Evolutionary conservation across 169 alveolate genomes (phyloP).

Genomic region (Plasmodium cynomolgi): DNA sequence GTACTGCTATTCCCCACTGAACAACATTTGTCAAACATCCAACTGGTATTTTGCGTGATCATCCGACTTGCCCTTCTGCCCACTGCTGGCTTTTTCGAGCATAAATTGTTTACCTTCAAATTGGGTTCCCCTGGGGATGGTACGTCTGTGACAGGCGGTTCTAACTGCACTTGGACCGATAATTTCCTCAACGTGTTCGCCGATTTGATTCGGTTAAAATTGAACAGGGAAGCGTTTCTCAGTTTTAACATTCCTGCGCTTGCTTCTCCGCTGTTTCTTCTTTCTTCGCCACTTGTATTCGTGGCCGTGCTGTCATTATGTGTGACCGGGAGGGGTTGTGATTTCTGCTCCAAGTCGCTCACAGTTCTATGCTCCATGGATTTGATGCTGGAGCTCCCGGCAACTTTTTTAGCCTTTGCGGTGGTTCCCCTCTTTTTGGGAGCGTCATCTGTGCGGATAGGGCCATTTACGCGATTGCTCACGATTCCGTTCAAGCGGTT

Average conservation of each 20-base stretch:
- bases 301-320: not conserved
- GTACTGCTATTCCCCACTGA: not conserved
- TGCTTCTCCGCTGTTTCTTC: conserved; percentile 21
- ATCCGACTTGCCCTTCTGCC: not conserved
- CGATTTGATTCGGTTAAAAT: conserved; percentile 20
- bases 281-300: not conserved
- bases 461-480: not conserved
- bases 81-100: not conserved
- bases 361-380: not conserved
- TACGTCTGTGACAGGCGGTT: conserved; percentile 15
- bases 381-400: not conserved
- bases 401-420: not conserved
- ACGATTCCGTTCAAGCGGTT: not conserved
- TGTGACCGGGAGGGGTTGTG: not conserved
- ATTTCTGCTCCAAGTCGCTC: not conserved
- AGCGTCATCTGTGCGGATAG: not conserved
- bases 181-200: conserved; percentile 30
- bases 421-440: conserved; percentile 11
- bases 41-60: conserved; percentile 22
- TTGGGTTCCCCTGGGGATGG: conserved; percentile 9
- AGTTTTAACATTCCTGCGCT: conserved; percentile 14
- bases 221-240: conserved; percentile 21
- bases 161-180: conserved; percentile 33
- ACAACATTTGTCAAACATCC: conserved; percentile 60
- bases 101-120: conserved; percentile 30